These are phyloP conservation scores for Cyathus olla DNA, from an alignment of 1,284 basidiomycete genomes.

Conservation along the genomic window DNA sequence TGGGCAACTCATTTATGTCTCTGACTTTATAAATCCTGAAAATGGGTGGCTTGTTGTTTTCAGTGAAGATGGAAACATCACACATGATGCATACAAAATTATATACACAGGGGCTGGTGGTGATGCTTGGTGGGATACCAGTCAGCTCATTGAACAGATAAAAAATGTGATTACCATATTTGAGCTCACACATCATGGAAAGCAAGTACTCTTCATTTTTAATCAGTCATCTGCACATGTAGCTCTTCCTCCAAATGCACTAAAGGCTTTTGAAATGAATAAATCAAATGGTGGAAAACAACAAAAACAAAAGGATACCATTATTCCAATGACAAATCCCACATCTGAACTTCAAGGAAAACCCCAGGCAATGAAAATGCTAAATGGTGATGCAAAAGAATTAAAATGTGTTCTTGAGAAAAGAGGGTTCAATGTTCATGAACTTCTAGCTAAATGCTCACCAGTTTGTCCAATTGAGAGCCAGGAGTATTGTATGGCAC, in stretches of 20 bases:
- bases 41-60: conserved; percentile 20
- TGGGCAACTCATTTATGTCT: conserved; percentile 24
- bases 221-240: conserved; percentile 43
- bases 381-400: conserved; percentile 36
- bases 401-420: conserved; percentile 41
- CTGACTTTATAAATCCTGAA: conserved; percentile 18
- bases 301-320: conserved; percentile 25
- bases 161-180: conserved; percentile 25
- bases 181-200: conserved; percentile 25
- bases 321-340: conserved; percentile 40
- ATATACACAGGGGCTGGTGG: conserved; percentile 23
- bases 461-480: conserved; percentile 37
- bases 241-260: conserved; percentile 30
- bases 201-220: conserved; percentile 38
- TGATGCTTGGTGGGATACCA: conserved; percentile 25
- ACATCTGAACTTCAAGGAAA: conserved; percentile 17
- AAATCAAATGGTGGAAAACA: conserved; percentile 37
- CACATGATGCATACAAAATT: conserved; percentile 14
- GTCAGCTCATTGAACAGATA: conserved; percentile 23
- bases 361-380: conserved; percentile 35
- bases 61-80: conserved; percentile 20
- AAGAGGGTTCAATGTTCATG: conserved; percentile 35
- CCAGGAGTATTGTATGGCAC: conserved; percentile 42
- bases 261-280: conserved; percentile 42
- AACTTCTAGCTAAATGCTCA: conserved; percentile 28